These are phyloP conservation scores for Pyronema omphalodes DNA, from an alignment of 495 filamentous ascomycete species.

Conservation along the genomic window DNA sequence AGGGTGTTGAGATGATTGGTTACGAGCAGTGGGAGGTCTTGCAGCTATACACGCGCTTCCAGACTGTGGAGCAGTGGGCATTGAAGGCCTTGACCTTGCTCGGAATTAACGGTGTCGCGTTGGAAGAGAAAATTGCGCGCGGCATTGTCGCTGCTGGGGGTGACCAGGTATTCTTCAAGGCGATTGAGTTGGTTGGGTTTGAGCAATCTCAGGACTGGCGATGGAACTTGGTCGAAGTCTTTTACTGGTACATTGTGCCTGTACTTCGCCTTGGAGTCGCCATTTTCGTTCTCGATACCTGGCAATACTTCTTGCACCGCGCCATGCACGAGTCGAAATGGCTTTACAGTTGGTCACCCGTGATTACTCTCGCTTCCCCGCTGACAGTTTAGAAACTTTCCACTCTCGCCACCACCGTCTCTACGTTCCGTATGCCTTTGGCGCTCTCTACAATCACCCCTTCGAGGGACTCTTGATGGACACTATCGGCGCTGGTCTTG, in stretches of 20 bases:
- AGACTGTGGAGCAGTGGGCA: constrained; percentile 15
- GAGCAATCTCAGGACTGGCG: constrained; percentile 56
- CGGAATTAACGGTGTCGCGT: constrained; percentile 35
- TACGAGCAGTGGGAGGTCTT: constrained; percentile 60
- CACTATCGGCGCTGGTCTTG: constrained; percentile 65
- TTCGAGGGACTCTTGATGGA: constrained; percentile 86
- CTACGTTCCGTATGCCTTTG: constrained; percentile 93
- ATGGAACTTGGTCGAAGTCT: constrained; percentile 44
- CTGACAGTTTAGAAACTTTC: constrained; percentile 43
- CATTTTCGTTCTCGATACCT: constrained; percentile 65
- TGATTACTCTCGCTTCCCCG: background rate
- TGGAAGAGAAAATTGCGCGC: constrained; percentile 18
- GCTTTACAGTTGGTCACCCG: constrained; percentile 64
- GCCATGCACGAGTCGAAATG: constrained; percentile 88
- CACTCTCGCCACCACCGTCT: constrained; percentile 90
- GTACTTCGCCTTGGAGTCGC: constrained; percentile 53
- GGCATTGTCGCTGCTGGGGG: constrained; percentile 13
- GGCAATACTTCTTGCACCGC: constrained; percentile 93
- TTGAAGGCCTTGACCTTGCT: constrained; percentile 28
- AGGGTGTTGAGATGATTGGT: constrained; percentile 45
- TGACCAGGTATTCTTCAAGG: constrained; percentile 7
- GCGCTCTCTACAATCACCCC: constrained; percentile 90
- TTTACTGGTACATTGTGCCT: constrained; percentile 68
- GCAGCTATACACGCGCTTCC: constrained; percentile 16
- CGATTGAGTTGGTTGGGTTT: constrained; percentile 28